These are phyloP conservation scores for Ustulina deusta DNA, from an alignment of 2,329 filamentous ascomycete genomes.

Conservation along the genomic window DNA sequence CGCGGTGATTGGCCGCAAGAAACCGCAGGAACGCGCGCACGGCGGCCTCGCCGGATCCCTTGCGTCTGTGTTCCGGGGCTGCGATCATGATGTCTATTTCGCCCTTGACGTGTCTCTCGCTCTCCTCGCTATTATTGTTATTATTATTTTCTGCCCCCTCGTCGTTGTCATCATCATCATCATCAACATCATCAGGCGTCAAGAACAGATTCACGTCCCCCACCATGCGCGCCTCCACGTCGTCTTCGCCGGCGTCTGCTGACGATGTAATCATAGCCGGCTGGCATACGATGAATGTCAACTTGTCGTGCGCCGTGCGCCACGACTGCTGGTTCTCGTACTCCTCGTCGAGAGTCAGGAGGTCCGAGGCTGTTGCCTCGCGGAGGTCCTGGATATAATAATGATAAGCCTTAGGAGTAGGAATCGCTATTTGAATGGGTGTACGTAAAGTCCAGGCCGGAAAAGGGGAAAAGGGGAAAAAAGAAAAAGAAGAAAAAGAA, in stretches of 20 bases:
- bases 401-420: no score
- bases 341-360: slow-evolving; percentile 82
- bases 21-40: slow-evolving; percentile 78
- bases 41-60: slow-evolving; percentile 54
- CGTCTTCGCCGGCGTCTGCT: slow-evolving; percentile 58
- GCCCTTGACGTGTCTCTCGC: slow-evolving; percentile 47
- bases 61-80: slow-evolving; percentile 39
- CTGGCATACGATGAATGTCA: slow-evolving; percentile 87
- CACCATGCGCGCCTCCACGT: slow-evolving; percentile 70
- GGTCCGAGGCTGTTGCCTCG: slow-evolving; percentile 88
- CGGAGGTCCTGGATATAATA: slow-evolving; percentile 72
- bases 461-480: neutral
- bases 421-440: neutral
- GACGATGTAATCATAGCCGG: slow-evolving; percentile 5
- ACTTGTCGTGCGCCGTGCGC: slow-evolving; percentile 83
- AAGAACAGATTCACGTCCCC: slow-evolving; percentile 89
- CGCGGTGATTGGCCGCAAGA: slow-evolving; percentile 64
- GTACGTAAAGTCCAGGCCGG: neutral
- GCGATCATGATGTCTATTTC: slow-evolving; percentile 54
- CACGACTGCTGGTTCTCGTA: slow-evolving; percentile 92
- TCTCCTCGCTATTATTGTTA: no score
- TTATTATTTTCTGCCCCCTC: slow-evolving; percentile 42
- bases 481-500: neutral
- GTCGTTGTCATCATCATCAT: slow-evolving; percentile 48
- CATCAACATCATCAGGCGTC: slow-evolving; percentile 66